phyloP scores from a whole-genome alignment of 2,329 filamentous ascomycete genomes.

The Rhinocladiella mackenziei region DNA sequence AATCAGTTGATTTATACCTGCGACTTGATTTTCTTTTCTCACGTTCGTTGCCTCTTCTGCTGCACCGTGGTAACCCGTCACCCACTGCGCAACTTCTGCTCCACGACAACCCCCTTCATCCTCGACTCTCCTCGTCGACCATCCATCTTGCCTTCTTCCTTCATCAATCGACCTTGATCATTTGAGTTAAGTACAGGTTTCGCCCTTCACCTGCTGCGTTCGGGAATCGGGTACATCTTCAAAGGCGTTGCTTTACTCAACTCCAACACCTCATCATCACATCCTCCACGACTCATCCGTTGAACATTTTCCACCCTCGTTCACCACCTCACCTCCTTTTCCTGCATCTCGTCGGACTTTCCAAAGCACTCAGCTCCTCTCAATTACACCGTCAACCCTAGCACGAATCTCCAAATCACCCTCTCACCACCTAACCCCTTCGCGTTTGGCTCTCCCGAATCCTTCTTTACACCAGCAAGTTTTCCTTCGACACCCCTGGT shows the following conservation, averaged over 20 bases:
- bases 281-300: slow-evolving; percentile 18
- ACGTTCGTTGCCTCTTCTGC: neutral
- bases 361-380: slow-evolving; percentile 20
- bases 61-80: neutral
- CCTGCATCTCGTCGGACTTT: slow-evolving; percentile 21
- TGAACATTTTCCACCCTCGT: slow-evolving; percentile 16
- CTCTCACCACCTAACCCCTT: slow-evolving; percentile 33
- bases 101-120: neutral
- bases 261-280: slow-evolving; percentile 15
- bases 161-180: slow-evolving; percentile 9
- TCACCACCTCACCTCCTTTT: slow-evolving; percentile 20
- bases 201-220: slow-evolving; percentile 21
- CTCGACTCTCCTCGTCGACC: neutral
- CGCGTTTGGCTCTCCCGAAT: slow-evolving; percentile 22
- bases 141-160: slow-evolving; percentile 7
- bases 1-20: neutral
- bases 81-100: neutral
- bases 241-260: slow-evolving; percentile 29
- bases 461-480: slow-evolving; percentile 72
- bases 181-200: slow-evolving; percentile 29
- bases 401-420: slow-evolving; percentile 19
- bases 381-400: slow-evolving; percentile 21
- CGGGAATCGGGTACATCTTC: slow-evolving; percentile 15
- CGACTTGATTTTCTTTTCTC: neutral
- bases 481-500: slow-evolving; percentile 85